These are phyloP conservation scores for Aschersonia sp. DNA, from an alignment of 2,329 filamentous ascomycete genomes.

Conservation along the genomic window DNA sequence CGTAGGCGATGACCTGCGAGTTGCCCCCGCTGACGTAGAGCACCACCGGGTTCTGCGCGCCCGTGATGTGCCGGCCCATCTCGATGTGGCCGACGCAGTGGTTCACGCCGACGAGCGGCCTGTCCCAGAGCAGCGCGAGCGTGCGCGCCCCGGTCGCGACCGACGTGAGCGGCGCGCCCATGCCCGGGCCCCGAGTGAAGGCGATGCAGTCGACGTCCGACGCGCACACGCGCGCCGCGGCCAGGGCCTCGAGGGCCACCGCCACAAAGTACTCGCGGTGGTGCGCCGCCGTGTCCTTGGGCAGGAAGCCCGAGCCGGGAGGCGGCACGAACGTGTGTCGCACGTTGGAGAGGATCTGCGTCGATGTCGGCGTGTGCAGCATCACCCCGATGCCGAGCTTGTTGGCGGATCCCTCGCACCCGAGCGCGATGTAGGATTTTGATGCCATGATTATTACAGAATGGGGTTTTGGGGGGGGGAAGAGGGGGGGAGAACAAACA, in stretches of 20 bases:
- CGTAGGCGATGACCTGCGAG: constrained; percentile 95
- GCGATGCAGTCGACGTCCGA: constrained; percentile 78
- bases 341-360: constrained; percentile 74
- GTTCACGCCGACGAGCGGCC: constrained; percentile 87
- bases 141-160: constrained; percentile 78
- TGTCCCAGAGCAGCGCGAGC: constrained; percentile 69
- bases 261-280: constrained; percentile 75
- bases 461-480: too few relatives aligned
- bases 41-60: constrained; percentile 81
- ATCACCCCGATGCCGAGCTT: constrained; percentile 94
- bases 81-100: constrained; percentile 98
- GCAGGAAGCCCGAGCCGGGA: constrained; percentile 85
- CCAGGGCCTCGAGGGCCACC: constrained; percentile 67
- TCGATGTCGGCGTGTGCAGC: constrained; percentile 46
- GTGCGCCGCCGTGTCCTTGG: constrained; percentile 89
- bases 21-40: constrained; percentile 93
- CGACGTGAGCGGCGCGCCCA: constrained; percentile 83
- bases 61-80: constrained; percentile 90
- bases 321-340: constrained; percentile 88
- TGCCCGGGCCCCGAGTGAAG: constrained; percentile 90
- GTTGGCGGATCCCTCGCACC: constrained; percentile 85
- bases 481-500: too few relatives aligned
- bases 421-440: constrained; percentile 34
- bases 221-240: constrained; percentile 45
- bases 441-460: background rate